phyloP scores from a whole-genome alignment of 1,139 yeast species.

The Pichia sp. region DNA sequence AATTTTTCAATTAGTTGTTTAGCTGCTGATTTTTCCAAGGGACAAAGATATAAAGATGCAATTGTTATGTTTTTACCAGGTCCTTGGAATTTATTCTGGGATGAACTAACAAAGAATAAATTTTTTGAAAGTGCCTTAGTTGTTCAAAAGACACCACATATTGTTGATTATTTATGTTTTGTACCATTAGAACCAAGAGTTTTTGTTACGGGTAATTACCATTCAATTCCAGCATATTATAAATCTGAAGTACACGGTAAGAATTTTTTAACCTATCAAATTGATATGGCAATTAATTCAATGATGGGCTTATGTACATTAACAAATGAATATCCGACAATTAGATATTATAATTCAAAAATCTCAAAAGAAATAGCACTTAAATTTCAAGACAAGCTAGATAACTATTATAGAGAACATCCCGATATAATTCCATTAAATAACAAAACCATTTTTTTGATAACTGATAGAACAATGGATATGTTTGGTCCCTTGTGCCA shows the following conservation, averaged over 20 bases:
- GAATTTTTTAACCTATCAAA: constrained; percentile 53
- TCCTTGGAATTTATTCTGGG: constrained; percentile 28
- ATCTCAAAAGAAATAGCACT: constrained; percentile 70
- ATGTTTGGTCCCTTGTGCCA: constrained; percentile 79
- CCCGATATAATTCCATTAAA: constrained; percentile 56
- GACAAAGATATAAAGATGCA: constrained; percentile 51
- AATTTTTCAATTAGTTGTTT: constrained; percentile 51
- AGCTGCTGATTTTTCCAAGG: constrained; percentile 49
- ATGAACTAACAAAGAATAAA: constrained; percentile 17
- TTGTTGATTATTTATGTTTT: constrained; percentile 24
- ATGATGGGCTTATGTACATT: constrained; percentile 67
- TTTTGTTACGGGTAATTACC: constrained; percentile 29
- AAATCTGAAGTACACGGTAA: constrained; percentile 63
- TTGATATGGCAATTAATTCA: constrained; percentile 52
- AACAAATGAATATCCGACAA: constrained; percentile 83
- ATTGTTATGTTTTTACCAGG: constrained; percentile 55
- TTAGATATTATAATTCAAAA: constrained; percentile 67
- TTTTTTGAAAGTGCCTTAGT: constrained; percentile 16
- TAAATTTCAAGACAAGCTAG: constrained; percentile 64
- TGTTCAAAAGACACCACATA: constrained; percentile 16
- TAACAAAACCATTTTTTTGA: constrained; percentile 62
- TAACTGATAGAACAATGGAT: constrained; percentile 81
- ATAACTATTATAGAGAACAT: constrained; percentile 64
- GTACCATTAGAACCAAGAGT: constrained; percentile 26
- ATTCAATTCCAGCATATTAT: constrained; percentile 69